Percentiles rank a stretch among this genome's conserved stretches.
Conservation (phyloP, 768 basidiomycete genomes). For the Tulasnella sp. region DNA sequence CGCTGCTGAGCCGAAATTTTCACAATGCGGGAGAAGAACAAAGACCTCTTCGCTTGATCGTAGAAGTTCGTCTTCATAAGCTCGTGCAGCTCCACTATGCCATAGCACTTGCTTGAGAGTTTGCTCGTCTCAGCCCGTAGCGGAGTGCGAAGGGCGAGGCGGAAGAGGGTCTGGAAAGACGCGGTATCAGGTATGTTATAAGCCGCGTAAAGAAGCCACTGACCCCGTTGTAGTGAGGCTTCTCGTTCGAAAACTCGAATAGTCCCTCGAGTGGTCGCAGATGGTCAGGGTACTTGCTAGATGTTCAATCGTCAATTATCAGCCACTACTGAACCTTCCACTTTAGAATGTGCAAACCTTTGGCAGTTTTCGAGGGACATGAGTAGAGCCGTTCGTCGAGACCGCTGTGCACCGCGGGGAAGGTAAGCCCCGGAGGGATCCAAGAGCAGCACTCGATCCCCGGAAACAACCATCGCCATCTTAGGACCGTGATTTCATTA, state of each 20-base stretch:
- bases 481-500: too few species aligned
- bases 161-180: conserved; percentile 34
- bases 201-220: conserved; percentile 16
- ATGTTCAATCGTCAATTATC: not conserved
- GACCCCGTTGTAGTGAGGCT: conserved; percentile 32
- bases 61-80: too few species aligned
- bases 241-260: conserved; percentile 30
- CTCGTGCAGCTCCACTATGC: not conserved
- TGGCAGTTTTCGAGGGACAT: too few species aligned
- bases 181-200: not conserved
- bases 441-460: conserved; percentile 30
- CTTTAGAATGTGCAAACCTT: too few species aligned
- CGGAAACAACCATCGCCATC: conserved; percentile 30
- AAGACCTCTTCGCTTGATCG: not conserved
- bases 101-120: not conserved
- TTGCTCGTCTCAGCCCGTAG: conserved; percentile 23
- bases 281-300: conserved; percentile 36
- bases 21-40: not conserved
- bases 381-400: too few species aligned
- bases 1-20: not conserved
- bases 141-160: conserved; percentile 35
- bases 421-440: conserved; percentile 38
- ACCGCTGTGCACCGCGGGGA: too few species aligned
- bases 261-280: conserved; percentile 33
- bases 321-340: too few species aligned